Percentiles rank a stretch among this genome's conserved stretches.
phyloP scores from a whole-genome alignment of 257 asterid species.

The Solanum appendiculatum region DNA sequence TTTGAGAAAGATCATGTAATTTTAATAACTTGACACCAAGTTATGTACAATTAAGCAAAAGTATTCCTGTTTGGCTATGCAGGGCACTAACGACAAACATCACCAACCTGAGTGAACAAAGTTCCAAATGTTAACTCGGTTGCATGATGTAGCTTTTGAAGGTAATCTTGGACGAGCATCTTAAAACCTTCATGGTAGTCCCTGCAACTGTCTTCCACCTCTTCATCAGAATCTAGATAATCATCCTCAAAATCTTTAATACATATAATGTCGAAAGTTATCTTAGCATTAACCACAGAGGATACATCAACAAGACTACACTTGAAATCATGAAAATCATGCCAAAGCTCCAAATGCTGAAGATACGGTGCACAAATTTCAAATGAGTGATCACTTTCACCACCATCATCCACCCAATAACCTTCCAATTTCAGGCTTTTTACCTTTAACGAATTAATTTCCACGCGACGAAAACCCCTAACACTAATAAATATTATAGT shows the following conservation, averaged over 20 bases:
- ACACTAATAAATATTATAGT: not conserved
- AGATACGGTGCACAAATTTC: not conserved
- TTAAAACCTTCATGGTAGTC: not conserved
- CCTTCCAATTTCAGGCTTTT: not conserved
- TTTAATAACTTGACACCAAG: not conserved
- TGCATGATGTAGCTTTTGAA: not conserved
- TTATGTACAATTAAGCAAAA: not conserved
- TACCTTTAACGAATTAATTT: not conserved
- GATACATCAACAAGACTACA: not conserved
- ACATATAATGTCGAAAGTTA: not conserved
- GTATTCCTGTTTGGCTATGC: not conserved
- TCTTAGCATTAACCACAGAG: not conserved
- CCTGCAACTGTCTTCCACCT: not conserved
- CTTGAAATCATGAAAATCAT: not conserved
- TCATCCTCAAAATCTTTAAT: not conserved
- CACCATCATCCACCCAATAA: not conserved
- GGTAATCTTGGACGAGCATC: not conserved
- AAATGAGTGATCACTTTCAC: no score
- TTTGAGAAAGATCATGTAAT: not conserved
- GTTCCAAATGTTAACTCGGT: not conserved
- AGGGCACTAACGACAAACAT: not conserved
- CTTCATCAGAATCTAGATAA: not conserved
- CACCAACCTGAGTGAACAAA: not conserved
- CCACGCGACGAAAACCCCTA: not conserved
- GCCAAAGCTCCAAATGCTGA: not conserved